A percentile compares a stretch with the other conserved stretches of the same genome.
Conservation (phyloP, 352 stramenopile species). For the Pythium aristosporum region DNA sequence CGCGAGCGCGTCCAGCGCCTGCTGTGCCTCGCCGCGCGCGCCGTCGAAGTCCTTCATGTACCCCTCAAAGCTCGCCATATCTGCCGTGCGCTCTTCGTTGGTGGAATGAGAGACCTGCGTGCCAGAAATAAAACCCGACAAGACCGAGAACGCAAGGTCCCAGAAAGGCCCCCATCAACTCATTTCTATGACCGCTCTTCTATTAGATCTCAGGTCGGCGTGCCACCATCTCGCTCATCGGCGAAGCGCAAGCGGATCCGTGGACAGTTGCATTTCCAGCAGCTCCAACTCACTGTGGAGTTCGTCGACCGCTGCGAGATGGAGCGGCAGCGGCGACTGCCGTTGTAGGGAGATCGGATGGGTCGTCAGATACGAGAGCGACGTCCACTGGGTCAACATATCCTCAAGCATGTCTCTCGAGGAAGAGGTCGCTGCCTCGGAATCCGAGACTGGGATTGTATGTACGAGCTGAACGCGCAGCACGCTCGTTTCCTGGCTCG, state of each 20-base stretch:
- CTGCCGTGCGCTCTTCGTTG: not conserved
- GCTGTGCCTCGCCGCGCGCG: slow-evolving; percentile 44
- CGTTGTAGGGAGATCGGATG: slow-evolving; percentile 64
- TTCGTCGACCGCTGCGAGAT: slow-evolving; percentile 49
- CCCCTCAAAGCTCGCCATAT: slow-evolving; percentile 42
- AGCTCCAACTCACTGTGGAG: slow-evolving; percentile 23
- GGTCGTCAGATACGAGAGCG: slow-evolving; percentile 74
- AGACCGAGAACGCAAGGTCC: not conserved
- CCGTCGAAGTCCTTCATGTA: slow-evolving; percentile 57
- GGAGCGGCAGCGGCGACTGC: slow-evolving; percentile 58
- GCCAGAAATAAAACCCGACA: slow-evolving; percentile 6
- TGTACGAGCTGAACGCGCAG: slow-evolving; percentile 12
- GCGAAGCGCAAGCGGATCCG: slow-evolving; percentile 17
- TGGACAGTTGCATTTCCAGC: slow-evolving; percentile 25
- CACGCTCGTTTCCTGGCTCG: slow-evolving; percentile 11
- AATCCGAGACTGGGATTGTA: slow-evolving; percentile 2
- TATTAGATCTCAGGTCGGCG: not conserved
- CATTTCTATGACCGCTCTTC: not conserved
- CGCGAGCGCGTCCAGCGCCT: slow-evolving; percentile 50
- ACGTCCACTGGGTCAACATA: slow-evolving; percentile 60
- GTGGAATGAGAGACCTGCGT: not conserved
- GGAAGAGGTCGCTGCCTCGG: not conserved
- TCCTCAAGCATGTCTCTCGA: slow-evolving; percentile 18
- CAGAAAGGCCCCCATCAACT: slow-evolving; percentile 13
- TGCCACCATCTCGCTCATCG: slow-evolving; percentile 11